Percentiles rank a stretch among this genome's conserved stretches.
phyloP scores from a whole-genome alignment of 495 filamentous ascomycete genomes.

The Daldinia grandis region DNA sequence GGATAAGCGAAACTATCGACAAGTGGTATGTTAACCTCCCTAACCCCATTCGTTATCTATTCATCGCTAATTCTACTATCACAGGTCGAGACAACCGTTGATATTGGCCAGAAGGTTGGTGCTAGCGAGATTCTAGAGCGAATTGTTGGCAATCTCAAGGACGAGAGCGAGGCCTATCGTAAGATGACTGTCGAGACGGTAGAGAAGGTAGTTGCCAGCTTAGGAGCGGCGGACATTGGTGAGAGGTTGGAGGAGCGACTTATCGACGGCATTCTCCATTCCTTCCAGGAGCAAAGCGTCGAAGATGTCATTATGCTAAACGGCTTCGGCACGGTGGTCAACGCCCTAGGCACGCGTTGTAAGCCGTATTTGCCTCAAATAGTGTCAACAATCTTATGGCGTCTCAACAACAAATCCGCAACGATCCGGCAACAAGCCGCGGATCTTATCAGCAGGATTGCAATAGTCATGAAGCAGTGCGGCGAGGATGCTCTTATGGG shows the following conservation, averaged over 20 bases:
- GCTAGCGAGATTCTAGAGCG: conserved; percentile 94
- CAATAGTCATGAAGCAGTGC: conserved; percentile 98
- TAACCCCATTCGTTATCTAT: not conserved
- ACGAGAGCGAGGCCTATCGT: conserved; percentile 96
- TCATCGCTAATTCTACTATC: conserved; percentile 11
- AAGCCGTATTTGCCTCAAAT: conserved; percentile 98
- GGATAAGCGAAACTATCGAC: conserved; percentile 95
- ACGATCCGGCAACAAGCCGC: conserved; percentile 97
- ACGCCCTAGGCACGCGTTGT: conserved; percentile 90
- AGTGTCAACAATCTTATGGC: conserved; percentile 95
- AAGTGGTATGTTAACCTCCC: conserved; percentile 65
- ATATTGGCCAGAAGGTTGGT: conserved; percentile 96
- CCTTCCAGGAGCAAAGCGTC: conserved; percentile 98
- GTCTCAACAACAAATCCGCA: conserved; percentile 95
- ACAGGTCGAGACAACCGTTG: conserved; percentile 90
- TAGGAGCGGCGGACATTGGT: conserved; percentile 93
- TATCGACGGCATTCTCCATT: conserved; percentile 94
- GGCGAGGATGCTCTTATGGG: conserved; percentile 95
- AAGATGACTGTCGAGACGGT: conserved; percentile 99
- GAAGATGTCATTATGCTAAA: conserved; percentile 97
- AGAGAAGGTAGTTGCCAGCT: conserved; percentile 91
- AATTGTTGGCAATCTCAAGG: conserved; percentile 93
- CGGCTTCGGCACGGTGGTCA: conserved; percentile 98
- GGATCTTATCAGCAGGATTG: conserved; percentile 94
- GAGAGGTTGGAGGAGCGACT: conserved; percentile 91